Percentiles rank a stretch among this genome's conserved stretches.
phyloP scores from a whole-genome alignment of 2,329 filamentous ascomycete genomes.

The Fusarium pseudocircinatum region DNA sequence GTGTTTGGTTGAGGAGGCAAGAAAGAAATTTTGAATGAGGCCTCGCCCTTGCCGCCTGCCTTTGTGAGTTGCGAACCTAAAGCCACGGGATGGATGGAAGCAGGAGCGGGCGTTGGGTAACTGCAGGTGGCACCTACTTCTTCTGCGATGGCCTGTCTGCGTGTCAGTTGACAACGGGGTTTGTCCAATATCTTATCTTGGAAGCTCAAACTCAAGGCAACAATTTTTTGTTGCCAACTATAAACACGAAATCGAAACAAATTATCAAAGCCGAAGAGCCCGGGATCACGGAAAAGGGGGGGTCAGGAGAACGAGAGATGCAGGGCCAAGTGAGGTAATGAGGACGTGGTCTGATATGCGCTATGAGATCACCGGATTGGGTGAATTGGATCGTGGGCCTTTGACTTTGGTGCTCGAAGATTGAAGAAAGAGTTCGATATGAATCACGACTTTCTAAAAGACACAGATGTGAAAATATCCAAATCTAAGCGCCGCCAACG shows the following conservation, averaged over 20 bases:
- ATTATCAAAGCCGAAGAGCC: constrained; percentile 23
- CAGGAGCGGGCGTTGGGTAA: constrained; percentile 17
- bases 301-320: constrained; percentile 4
- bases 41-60: constrained; percentile 10
- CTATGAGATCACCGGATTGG: constrained; percentile 37
- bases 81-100: neutral
- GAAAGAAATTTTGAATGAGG: constrained; percentile 13
- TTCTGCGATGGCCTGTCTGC: constrained; percentile 1
- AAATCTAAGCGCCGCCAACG: constrained; percentile 16
- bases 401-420: neutral
- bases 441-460: neutral
- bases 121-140: constrained; percentile 24
- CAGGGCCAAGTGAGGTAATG: constrained; percentile 26
- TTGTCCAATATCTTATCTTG: constrained; percentile 6
- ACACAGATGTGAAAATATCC: neutral
- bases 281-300: constrained; percentile 6
- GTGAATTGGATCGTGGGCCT: neutral
- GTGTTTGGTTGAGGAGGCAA: constrained; percentile 30
- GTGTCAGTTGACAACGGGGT: constrained; percentile 20
- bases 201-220: neutral
- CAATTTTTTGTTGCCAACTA: constrained; percentile 10
- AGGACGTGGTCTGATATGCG: constrained; percentile 41
- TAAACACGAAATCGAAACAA: constrained; percentile 29
- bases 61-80: neutral
- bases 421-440: neutral